Evolutionary conservation across 2,329 filamentous ascomycete genomes (phyloP).

Genomic region (Pseudogymnoascus verrucosus): DNA sequence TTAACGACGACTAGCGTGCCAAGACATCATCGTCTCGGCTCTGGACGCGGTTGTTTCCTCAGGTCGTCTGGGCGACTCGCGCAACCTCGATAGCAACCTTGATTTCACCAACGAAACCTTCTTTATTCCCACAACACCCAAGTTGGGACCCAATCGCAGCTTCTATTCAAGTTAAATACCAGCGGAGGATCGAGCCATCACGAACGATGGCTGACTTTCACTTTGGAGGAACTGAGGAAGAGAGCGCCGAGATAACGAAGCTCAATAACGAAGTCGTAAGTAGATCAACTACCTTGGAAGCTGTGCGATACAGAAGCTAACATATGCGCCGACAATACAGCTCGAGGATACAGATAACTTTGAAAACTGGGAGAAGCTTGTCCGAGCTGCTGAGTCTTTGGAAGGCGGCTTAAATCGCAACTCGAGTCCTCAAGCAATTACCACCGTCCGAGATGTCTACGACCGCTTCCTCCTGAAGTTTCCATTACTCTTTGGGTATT

Average conservation of each 20-base stretch:
- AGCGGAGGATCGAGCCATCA: neutral
- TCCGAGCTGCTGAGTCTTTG: conserved; percentile 71
- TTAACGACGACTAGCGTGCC: conserved; percentile 10
- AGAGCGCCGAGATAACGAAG: conserved; percentile 74
- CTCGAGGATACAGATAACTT: conserved; percentile 74
- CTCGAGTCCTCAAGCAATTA: conserved; percentile 87
- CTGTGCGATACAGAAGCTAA: conserved; percentile 14
- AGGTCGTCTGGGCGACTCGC: conserved; percentile 1
- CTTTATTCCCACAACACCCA: neutral
- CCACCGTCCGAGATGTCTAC: conserved; percentile 78
- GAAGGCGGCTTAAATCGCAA: conserved; percentile 95
- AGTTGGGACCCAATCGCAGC: neutral
- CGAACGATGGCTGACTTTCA: conserved; percentile 61
- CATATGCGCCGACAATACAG: conserved; percentile 15
- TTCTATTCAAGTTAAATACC: neutral
- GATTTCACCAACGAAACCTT: neutral
- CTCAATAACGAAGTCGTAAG: conserved; percentile 70
- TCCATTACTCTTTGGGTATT: conserved; percentile 92
- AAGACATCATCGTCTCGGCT: conserved; percentile 3
- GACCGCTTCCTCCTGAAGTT: conserved; percentile 92
- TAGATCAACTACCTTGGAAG: conserved; percentile 17
- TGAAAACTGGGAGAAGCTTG: conserved; percentile 88
- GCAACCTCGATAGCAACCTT: conserved; percentile 3
- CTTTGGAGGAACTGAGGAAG: conserved; percentile 68
- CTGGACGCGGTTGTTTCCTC: conserved; percentile 2